A percentile compares a stretch with the other conserved stretches of the same genome.
These are phyloP conservation scores for Paxillus rubicundulus DNA, from an alignment of 768 basidiomycete genomes.

Conservation along the genomic window DNA sequence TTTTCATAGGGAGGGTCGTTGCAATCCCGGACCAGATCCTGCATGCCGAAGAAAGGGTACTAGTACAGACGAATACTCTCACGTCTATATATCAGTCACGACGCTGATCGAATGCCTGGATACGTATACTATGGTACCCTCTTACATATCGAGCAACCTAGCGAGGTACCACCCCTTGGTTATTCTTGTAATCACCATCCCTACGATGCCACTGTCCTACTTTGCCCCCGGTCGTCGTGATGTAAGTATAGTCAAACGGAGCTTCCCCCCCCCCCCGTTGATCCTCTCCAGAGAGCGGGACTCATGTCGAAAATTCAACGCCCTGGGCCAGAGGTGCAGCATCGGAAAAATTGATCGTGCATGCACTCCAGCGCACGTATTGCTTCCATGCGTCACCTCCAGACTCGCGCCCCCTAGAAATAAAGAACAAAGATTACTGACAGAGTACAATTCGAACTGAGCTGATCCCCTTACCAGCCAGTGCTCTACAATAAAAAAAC, in stretches of 20 bases:
- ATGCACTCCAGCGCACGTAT: slow-evolving; percentile 89
- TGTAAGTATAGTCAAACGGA: slow-evolving; percentile 14
- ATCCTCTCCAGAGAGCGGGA: not conserved
- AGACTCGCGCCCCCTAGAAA: slow-evolving; percentile 84
- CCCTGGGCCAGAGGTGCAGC: slow-evolving; percentile 91
- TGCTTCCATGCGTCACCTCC: slow-evolving; percentile 99
- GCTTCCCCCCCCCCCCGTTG: slow-evolving; percentile 9
- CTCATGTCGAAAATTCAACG: slow-evolving; percentile 68
- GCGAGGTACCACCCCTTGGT: slow-evolving; percentile 8
- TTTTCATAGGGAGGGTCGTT: slow-evolving; percentile 23
- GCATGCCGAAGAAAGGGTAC: slow-evolving; percentile 20
- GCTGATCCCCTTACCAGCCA: slow-evolving; percentile 58
- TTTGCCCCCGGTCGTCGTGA: slow-evolving; percentile 21
- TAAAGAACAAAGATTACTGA: slow-evolving; percentile 17
- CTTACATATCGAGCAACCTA: slow-evolving; percentile 10
- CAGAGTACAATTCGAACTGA: slow-evolving; percentile 13
- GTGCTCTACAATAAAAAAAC: slow-evolving; percentile 55
- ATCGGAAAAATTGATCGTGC: slow-evolving; percentile 92
- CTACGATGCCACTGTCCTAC: slow-evolving; percentile 12
- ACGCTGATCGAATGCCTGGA: slow-evolving; percentile 30
- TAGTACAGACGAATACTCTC: slow-evolving; percentile 27
- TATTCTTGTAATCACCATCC: slow-evolving; percentile 24
- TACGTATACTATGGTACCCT: not conserved
- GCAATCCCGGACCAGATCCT: slow-evolving; percentile 28
- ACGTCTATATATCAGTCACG: slow-evolving; percentile 36